Evolutionary conservation across 805 yeast genomes (phyloP), one percentile per base, ranked within the genome.

Genomic region (Nakazawaea wyomingensis): DNA sequence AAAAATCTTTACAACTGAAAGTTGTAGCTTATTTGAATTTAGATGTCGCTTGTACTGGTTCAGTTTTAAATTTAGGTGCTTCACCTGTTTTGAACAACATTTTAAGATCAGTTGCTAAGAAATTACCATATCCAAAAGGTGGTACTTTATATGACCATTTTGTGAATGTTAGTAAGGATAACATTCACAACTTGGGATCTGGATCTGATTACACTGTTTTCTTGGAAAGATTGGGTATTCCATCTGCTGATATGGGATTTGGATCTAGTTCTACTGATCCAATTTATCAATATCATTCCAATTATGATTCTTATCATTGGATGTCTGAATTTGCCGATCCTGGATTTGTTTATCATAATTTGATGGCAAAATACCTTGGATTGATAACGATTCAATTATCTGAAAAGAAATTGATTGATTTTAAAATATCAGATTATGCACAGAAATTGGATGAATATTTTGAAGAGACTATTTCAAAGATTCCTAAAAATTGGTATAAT

Each of bases 271-370:
- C 55, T 10, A 64, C 57, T 7, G 83, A 79, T 39, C 69, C 88
- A 0, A 76, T 82, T 6, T 83, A 83, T 55, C 90, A 82, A 47
- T 82, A 84, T 57, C 91, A 84, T 56, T 82, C 90, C 14, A 78
- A 80, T 56, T 84, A 80, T 54, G 89, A 82, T 59, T 80, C 86
- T 1, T 78, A 64, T 57, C 66, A 77, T 49, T 84, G 91, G 91
- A 80, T 83, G 82, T 67, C 69, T 29, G 66, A 61, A 4, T 72
- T 59, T 55, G 84, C 77, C 22, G 90, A 83, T 54, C 81, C 83
- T 11, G 79, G 73, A 0, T 82, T 79, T 62, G 65, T 66, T 32
- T 69, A 60, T 49, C 90, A 84, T 59, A 76, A 77, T 41, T 58
- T 79, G 4, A 57, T 75, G 54, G 71, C 82, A 13, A 73, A 78